These are phyloP conservation scores for Leptographium flavum DNA, from an alignment of 2,329 filamentous ascomycete species.

Conservation along the genomic window DNA sequence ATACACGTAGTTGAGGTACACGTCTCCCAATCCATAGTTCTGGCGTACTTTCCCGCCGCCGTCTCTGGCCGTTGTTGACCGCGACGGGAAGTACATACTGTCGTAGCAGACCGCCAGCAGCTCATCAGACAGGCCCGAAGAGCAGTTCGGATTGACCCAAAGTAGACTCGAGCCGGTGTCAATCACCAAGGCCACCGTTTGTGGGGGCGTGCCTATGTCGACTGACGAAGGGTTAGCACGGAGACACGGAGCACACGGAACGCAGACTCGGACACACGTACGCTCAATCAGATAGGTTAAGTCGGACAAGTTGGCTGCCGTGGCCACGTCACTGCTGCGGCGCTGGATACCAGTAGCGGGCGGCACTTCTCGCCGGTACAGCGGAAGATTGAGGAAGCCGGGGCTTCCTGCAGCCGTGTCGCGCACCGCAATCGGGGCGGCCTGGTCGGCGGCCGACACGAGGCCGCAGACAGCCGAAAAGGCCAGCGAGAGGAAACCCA, in stretches of 20 bases:
- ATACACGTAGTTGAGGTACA: constrained; percentile 25
- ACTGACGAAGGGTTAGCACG: no score
- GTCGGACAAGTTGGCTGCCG: constrained; percentile 8
- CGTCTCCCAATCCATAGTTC: constrained; percentile 30
- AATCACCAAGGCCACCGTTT: constrained; percentile 32
- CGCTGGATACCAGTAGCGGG: no score
- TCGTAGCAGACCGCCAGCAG: constrained; percentile 18
- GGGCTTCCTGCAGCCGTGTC: neutral
- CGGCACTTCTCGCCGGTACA: neutral
- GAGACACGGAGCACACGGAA: no score
- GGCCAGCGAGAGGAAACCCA: constrained; percentile 3
- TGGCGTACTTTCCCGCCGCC: constrained; percentile 18
- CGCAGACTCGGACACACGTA: neutral
- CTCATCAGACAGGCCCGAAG: constrained; percentile 10
- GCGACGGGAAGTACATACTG: constrained; percentile 22
- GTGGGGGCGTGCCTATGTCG: constrained; percentile 33
- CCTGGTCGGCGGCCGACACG: neutral
- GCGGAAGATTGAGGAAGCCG: constrained; percentile 3
- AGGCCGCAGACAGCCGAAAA: constrained; percentile 2
- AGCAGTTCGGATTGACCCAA: constrained; percentile 45
- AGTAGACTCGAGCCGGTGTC: constrained; percentile 42
- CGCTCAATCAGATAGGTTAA: constrained; percentile 10
- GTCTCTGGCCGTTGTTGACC: constrained; percentile 20
- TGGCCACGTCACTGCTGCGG: constrained; percentile 2
- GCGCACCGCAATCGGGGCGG: constrained; percentile 2